Conservation (phyloP, 768 basidiomycete genomes). For the Suillus tomentosus region DNA sequence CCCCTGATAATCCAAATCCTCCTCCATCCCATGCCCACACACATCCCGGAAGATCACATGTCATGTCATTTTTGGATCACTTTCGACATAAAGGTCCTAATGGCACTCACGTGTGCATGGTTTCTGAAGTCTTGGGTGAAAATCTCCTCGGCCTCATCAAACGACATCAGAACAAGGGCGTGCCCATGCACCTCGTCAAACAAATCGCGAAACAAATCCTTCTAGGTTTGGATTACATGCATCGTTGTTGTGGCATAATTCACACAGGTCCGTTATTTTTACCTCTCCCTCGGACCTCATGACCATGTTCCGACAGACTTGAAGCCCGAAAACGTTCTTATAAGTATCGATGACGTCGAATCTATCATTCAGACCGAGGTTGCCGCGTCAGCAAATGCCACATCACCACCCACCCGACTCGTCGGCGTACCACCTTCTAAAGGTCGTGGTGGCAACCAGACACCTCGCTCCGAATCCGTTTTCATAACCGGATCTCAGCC, state of each 20-base stretch:
- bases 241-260: conserved; percentile 94
- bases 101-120: conserved; percentile 98
- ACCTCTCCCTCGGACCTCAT: conserved; percentile 4
- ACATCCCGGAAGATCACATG: conserved; percentile 90
- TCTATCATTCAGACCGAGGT: conserved; percentile 86
- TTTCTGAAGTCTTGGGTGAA: conserved; percentile 97
- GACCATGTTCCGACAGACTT: conserved; percentile 56
- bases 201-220: conserved; percentile 98
- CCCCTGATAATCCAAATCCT: conserved; percentile 52
- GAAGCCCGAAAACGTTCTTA: conserved; percentile 97
- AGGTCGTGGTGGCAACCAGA: conserved; percentile 95
- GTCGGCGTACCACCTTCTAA: conserved; percentile 93
- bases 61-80: conserved; percentile 97
- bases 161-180: conserved; percentile 97
- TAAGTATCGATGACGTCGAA: conserved; percentile 96
- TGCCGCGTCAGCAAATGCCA: conserved; percentile 40
- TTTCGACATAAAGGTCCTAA: conserved; percentile 97
- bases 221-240: conserved; percentile 96
- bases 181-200: conserved; percentile 88
- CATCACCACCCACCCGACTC: conserved; percentile 56
- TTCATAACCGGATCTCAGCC: conserved; percentile 95
- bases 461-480: conserved; percentile 78
- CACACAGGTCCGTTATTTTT: conserved; percentile 68
- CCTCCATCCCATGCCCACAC: conserved; percentile 58
- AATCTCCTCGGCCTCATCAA: conserved; percentile 96